Base-by-base conservation (phyloP, 306 rosid genomes). In the Betula pendula region DNA sequence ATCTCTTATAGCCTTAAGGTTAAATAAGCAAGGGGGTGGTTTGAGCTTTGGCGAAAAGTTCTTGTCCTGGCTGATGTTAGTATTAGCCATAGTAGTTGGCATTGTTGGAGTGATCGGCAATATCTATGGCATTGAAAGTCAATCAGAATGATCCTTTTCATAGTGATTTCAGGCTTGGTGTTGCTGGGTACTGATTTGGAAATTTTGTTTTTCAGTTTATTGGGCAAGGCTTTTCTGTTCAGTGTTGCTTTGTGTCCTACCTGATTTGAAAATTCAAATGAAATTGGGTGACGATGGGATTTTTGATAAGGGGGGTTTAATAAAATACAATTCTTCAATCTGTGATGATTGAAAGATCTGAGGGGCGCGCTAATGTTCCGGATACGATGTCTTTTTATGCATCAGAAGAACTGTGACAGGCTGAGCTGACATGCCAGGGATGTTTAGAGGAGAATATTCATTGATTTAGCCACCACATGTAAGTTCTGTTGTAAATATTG, bases 91-190 rank as follows among this genome's bases (percentile, higher is more conserved):
- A 76, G 42, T 56, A 29, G 97, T 92, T 73, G 88, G 97, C 79
- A 24, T 89, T 65, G 83, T 95, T 78, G 97, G 99, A 81, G 85
- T 89, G 59, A n/a, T 87, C 50, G 88, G 93, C 55, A 95, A 89
- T 84, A 14, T 92, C 29, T 92, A 85, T 77, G 84, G 96, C 89
- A 65, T 92, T 55, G 66, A 85, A 85, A 81, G 84, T 75, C 75
- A 84, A 73, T 90, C 90, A n/a, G 38, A 87, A 70, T 82, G 74
- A 87, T 67, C 73, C 29, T 55, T 52, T 75, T 81, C 51, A 2
- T 50, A 25, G 45, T 60, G 24, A 45, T 74, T 79, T 72, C 66
- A 44, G 24, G 75, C 74, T 79, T 74, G 44, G 62, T 67, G 70
- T 76, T 69, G 40, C n/a, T n/a, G n/a, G n/a, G n/a, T n/a, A n/a